Evolutionary conservation across 1,139 yeast species (phyloP).

Genomic region (Wickerhamomyces sp.): DNA sequence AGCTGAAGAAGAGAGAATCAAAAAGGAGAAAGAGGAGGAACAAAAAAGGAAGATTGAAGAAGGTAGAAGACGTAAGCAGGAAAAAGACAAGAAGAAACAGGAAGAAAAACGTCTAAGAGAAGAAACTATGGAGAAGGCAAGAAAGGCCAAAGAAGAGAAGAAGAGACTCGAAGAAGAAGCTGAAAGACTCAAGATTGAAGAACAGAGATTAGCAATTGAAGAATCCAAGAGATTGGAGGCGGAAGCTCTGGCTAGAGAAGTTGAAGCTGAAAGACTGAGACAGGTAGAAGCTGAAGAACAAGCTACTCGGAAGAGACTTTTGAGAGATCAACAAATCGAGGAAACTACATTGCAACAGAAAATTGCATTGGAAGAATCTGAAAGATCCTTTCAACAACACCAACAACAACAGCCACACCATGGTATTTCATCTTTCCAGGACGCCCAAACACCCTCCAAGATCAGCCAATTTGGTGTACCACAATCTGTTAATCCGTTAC

Average conservation of each 20-base stretch:
- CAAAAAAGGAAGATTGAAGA: conserved; percentile 32
- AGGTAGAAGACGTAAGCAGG: conserved; percentile 42
- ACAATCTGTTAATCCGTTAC: conserved; percentile 2
- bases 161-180: conserved; percentile 27
- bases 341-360: conserved; percentile 1
- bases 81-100: conserved; percentile 39
- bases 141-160: conserved; percentile 28
- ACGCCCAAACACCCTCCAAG: too few relatives aligned
- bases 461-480: background rate
- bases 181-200: conserved; percentile 21
- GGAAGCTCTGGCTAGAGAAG: conserved; percentile 3
- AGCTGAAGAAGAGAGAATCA: conserved; percentile 36
- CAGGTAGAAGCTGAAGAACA: conserved; percentile 7
- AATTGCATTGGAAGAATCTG: conserved; percentile 14
- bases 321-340: conserved; percentile 4
- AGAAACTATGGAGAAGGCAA: conserved; percentile 34
- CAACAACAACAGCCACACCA: conserved; percentile 3
- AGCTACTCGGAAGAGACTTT: conserved; percentile 2
- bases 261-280: conserved; percentile 9
- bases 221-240: conserved; percentile 8
- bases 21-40: conserved; percentile 50
- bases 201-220: conserved; percentile 18
- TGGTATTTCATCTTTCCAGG: background rate
- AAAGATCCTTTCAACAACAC: conserved; percentile 7
- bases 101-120: conserved; percentile 37